Evolutionary conservation across 345 rosid species (phyloP), one percentile per base, ranked within the genome.

Genomic region (Ceriops zippeliana): DNA sequence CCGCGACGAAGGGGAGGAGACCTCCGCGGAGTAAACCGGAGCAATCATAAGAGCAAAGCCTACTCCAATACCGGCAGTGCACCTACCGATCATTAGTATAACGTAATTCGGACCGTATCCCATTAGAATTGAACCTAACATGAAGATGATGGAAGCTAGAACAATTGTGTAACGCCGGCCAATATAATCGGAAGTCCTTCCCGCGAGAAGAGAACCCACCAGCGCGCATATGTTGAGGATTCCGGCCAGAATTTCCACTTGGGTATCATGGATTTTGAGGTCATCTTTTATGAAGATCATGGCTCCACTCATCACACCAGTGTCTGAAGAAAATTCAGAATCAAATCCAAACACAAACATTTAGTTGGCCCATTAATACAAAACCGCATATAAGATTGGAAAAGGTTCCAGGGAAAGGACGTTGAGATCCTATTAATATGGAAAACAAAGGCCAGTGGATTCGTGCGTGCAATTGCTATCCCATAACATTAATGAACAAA

Each of bases 271-370:
- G 72, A 89, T 89, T 38, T 82, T 81, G 13, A 93, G 75, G 26
- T 93, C 97, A 51, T 91, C 96, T 75, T 91, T 81, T 62, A 93
- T 91, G 82, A 89, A 91, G 19, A 91, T 86, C 95, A 93, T 86
- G 13, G 97, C 97, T 56, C 97, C 97, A 64, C 98, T 93, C 96
- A 93, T 93, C 1, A 93, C 97, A 11, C 96, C 98, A 15, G 98
- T 93, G 75, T 91, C 98, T 93, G 81, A 10, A 73, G 52, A 27
- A 30, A 2, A 30, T 17, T 58, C 11, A 8, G 7, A 1, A 26
- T 11, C n/a, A 62, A 66, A 28, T 34, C 26, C 56, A 28, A 28
- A 65, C 27, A 13, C 26, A 21, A 13, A 65, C 27, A 13, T 10
- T 56, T 51, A 65, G 20, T 24, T 20, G 28, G n/a, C 24, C 10